Base-by-base conservation (phyloP, 306 rosid genomes). In the Chamaecrista fasciculata region DNA sequence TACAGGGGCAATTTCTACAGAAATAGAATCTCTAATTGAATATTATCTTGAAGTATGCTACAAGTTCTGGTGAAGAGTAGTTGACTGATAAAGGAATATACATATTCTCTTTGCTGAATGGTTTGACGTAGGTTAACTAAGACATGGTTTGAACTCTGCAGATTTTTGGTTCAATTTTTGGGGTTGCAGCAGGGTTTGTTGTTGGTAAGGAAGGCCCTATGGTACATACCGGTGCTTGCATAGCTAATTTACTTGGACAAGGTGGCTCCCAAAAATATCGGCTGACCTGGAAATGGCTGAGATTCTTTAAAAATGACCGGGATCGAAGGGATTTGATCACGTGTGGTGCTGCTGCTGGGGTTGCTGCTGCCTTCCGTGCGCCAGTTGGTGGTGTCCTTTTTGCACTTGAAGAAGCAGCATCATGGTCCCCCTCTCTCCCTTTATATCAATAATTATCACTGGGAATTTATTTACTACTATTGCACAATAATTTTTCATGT, bases 301-400 rank as follows among this genome's bases (percentile, higher is more conserved):
- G 86, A 75, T 78, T 70, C 84, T 90, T 85, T 80, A 87, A 90
- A 75, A 87, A 90, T 62, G 95, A 90, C 59, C 49, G 95, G 34
- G 96, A 90, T 34, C 73, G 95, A 16, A 79, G 96, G 69, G 96
- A 90, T 79, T 72, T 90, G 80, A 80, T 90, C 57, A 87, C 96
- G 19, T 87, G 91, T 59, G 96, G 95, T 59, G 96, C 96, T 43
- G 96, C 87, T 80, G 96, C 95, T 39, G 96, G 96, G 3, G 95
- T 90, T 36, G 96, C 96, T 14, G 95, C 90, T 67, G 96, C 96
- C 28, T 86, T 90, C 68, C 88, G 95, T 65, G 96, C 95, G 43
- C 95, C 96, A 1, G 96, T 90, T 48, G 96, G 96, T 15, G 96
- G 96, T 34, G 96, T 90, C 66, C 96, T 90, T 63, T 90, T 90